Percentiles rank a stretch among this genome's conserved stretches.
phyloP scores from a whole-genome alignment of 2,329 filamentous ascomycete species.

The Claviceps paspali region DNA sequence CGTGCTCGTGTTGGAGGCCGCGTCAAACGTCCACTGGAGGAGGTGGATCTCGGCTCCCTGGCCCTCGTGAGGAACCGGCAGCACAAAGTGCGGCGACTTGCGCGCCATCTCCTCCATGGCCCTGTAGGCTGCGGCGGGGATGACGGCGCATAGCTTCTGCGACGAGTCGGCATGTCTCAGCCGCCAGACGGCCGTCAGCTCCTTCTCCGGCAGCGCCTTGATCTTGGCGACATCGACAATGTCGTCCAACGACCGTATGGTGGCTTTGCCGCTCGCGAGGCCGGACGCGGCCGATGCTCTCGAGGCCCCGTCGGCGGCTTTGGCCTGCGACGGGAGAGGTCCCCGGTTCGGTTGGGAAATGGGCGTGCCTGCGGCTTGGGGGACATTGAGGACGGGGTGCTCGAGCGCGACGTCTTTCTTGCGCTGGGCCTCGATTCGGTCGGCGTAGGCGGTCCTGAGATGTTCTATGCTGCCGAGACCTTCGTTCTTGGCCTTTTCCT shows the following conservation, averaged over 20 bases:
- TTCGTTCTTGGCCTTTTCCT: constrained; percentile 61
- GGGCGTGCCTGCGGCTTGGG: constrained; percentile 21
- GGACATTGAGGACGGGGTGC: constrained; percentile 21
- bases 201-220: constrained; percentile 54
- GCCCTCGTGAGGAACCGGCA: constrained; percentile 59
- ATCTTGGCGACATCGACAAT: constrained; percentile 69
- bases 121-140: constrained; percentile 59
- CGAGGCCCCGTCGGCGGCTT: constrained; percentile 11
- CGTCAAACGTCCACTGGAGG: constrained; percentile 87
- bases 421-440: constrained; percentile 61
- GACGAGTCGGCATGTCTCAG: constrained; percentile 63
- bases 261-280: constrained; percentile 3
- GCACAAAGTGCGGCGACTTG: constrained; percentile 72
- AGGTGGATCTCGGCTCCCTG: constrained; percentile 86
- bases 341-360: constrained; percentile 20
- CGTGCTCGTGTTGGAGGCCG: constrained; percentile 44
- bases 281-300: neutral
- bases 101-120: constrained; percentile 58
- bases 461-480: constrained; percentile 56
- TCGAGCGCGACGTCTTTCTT: constrained; percentile 49
- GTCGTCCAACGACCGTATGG: constrained; percentile 32
- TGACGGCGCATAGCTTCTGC: constrained; percentile 67
- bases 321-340: constrained; percentile 12
- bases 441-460: constrained; percentile 69
- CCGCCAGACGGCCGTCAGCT: constrained; percentile 82